A percentile compares a stretch with the other conserved stretches of the same genome.
These are phyloP conservation scores for Neonectria punicea DNA, from an alignment of 2,329 filamentous ascomycete species.

Conservation along the genomic window DNA sequence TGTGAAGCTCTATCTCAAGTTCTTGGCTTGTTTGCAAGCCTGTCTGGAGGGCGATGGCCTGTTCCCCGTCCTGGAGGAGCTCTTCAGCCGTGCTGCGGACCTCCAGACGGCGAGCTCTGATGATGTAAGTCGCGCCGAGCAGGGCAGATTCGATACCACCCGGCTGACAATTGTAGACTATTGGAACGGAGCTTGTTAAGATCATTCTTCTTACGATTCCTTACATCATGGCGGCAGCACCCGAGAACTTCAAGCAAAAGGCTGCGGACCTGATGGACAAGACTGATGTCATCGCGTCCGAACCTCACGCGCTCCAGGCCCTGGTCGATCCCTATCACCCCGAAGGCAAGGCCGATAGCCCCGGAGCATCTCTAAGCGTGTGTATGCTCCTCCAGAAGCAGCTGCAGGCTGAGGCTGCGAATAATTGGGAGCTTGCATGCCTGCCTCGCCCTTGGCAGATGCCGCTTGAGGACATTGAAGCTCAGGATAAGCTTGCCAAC, in stretches of 20 bases:
- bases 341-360: conserved; percentile 70
- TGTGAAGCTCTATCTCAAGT: conserved; percentile 89
- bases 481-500: conserved; percentile 67
- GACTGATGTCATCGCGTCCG: conserved; percentile 92
- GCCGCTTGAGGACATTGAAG: conserved; percentile 68
- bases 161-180: conserved; percentile 57
- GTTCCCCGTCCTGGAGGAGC: conserved; percentile 84
- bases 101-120: conserved; percentile 93
- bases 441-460: conserved; percentile 76
- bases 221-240: conserved; percentile 82
- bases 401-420: conserved; percentile 78
- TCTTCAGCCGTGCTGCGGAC: conserved; percentile 93
- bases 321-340: conserved; percentile 86
- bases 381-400: conserved; percentile 88
- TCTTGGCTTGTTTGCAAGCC: conserved; percentile 86
- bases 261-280: conserved; percentile 87
- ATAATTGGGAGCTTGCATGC: conserved; percentile 78
- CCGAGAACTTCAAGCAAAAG: conserved; percentile 75
- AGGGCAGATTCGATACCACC: not conserved
- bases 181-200: conserved; percentile 90
- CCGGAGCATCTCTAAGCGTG: conserved; percentile 73
- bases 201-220: conserved; percentile 95
- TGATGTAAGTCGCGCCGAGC: conserved; percentile 71
- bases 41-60: conserved; percentile 86
- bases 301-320: conserved; percentile 84